phyloP scores from a whole-genome alignment of 2,329 filamentous ascomycete genomes.

The Neofusicoccum umdonicola region DNA sequence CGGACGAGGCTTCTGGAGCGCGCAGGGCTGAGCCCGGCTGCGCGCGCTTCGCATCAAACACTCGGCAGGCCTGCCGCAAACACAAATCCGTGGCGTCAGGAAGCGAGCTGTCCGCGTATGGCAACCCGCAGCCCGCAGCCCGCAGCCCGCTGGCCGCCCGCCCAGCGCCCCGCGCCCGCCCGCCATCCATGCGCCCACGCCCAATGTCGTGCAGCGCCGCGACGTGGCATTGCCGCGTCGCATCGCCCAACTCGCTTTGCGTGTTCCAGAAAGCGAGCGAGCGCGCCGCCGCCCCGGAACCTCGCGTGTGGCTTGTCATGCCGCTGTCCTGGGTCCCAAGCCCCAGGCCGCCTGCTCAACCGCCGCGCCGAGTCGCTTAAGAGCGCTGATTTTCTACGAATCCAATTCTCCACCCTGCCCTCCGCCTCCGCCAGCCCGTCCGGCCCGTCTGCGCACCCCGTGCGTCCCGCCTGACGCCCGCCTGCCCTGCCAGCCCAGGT shows the following conservation, averaged over 20 bases:
- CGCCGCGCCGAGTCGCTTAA: not conserved
- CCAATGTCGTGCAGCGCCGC: conserved; percentile 10
- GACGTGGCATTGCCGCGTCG: conserved; percentile 13
- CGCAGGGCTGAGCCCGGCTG: conserved; percentile 2
- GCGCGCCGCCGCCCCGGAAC: conserved; percentile 1
- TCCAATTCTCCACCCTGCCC: conserved; percentile 5
- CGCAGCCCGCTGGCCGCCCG: not conserved
- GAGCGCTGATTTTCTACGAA: not conserved
- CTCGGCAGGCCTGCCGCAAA: not conserved
- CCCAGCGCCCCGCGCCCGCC: not conserved
- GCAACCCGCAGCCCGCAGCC: not conserved
- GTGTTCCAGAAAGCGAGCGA: conserved; percentile 18
- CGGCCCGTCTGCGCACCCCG: not conserved
- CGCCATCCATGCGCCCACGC: not conserved
- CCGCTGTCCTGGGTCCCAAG: not conserved
- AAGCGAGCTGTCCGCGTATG: not conserved
- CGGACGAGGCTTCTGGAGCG: not conserved
- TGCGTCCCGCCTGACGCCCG: not conserved
- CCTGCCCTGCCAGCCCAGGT: not conserved
- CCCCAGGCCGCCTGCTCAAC: not conserved
- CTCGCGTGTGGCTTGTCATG: conserved; percentile 11
- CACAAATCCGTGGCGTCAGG: not conserved
- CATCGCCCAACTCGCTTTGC: conserved; percentile 10
- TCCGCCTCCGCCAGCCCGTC: conserved; percentile 5
- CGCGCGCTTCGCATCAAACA: not conserved